These are phyloP conservation scores for Candida ponderosae DNA, from an alignment of 805 yeast genomes.

Conservation along the genomic window DNA sequence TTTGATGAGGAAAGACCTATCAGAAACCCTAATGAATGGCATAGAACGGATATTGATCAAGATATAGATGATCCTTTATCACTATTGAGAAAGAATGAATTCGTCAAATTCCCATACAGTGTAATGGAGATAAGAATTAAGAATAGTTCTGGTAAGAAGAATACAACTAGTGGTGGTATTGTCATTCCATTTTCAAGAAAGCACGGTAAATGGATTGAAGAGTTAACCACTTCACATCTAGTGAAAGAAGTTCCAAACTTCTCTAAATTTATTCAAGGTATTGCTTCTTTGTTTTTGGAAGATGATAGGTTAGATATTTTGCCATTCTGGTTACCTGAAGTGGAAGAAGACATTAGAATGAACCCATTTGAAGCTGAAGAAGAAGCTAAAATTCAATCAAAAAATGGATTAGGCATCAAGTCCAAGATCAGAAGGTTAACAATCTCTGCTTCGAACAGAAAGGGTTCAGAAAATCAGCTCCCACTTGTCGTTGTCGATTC, in stretches of 20 bases:
- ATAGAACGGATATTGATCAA: constrained; percentile 84
- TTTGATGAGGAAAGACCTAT: constrained; percentile 81
- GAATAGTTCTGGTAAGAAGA: constrained; percentile 31
- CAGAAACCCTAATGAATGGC: constrained; percentile 87
- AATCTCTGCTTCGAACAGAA: background rate
- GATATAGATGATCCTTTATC: constrained; percentile 60
- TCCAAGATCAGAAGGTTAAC: constrained; percentile 29
- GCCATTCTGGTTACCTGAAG: constrained; percentile 93
- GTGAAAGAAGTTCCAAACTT: constrained; percentile 93
- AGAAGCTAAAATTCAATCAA: constrained; percentile 48
- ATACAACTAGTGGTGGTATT: constrained; percentile 22
- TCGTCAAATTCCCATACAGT: constrained; percentile 71
- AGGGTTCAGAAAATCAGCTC: background rate
- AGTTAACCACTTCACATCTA: constrained; percentile 71
- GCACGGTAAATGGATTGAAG: constrained; percentile 74
- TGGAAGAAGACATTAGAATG: constrained; percentile 68
- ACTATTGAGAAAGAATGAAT: constrained; percentile 80
- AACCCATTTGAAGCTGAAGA: constrained; percentile 76
- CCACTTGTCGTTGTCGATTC: background rate
- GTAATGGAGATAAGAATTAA: constrained; percentile 81
- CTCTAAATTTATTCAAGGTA: constrained; percentile 89
- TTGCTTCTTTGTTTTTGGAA: constrained; percentile 79
- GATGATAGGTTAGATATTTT: constrained; percentile 83
- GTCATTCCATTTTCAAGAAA: constrained; percentile 38
- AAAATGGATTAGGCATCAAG: constrained; percentile 35